These are phyloP conservation scores for Pisolithus thermaeus DNA, from an alignment of 1,284 basidiomycete genomes.

Conservation along the genomic window DNA sequence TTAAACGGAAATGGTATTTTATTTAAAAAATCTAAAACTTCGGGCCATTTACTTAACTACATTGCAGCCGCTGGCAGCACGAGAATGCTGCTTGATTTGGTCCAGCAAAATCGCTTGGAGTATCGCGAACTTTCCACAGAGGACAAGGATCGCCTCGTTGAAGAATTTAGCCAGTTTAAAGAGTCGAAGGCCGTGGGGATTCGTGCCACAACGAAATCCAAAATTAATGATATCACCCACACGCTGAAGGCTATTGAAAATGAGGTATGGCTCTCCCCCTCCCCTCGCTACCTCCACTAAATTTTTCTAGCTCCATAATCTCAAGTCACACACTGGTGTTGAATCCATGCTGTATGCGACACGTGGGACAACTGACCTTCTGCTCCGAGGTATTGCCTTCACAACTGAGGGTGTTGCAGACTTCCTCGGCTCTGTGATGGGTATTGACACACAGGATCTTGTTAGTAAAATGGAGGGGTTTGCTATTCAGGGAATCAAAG, in stretches of 20 bases:
- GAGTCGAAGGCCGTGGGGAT: background rate
- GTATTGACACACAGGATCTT: background rate
- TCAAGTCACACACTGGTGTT: background rate
- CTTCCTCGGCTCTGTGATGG: background rate
- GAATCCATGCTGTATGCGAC: background rate
- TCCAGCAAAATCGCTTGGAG: background rate
- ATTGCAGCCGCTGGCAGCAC: background rate
- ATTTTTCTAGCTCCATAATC: background rate
- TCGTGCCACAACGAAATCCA: background rate
- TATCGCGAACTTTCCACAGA: background rate
- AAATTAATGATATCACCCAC: background rate
- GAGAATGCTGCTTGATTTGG: background rate
- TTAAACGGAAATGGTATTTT: background rate
- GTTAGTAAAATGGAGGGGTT: conserved; percentile 2
- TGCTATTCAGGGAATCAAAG: background rate
- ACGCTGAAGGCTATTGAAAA: background rate
- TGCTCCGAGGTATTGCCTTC: background rate
- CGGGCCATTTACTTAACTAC: background rate
- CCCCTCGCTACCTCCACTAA: background rate
- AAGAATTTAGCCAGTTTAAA: background rate
- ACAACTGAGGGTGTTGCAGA: background rate
- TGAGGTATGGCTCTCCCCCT: background rate
- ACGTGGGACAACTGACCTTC: background rate
- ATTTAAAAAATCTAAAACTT: background rate
- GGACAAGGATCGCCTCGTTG: background rate